Evolutionary conservation across 495 filamentous ascomycete species (phyloP).

Genomic region (Pyrenopolyporus hunteri): DNA sequence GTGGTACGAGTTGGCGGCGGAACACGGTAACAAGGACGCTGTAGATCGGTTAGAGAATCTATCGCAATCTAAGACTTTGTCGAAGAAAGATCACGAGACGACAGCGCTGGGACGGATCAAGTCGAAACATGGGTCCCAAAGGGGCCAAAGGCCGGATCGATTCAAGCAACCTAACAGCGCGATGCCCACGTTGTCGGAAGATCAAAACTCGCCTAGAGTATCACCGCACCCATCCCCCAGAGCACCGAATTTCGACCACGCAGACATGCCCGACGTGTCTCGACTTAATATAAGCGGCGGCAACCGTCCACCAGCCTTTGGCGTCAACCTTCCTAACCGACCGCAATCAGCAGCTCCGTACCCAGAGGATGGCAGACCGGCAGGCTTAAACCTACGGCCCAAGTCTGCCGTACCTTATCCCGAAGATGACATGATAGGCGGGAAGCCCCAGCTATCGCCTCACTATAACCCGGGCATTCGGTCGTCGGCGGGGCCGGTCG

Average conservation of each 20-base stretch:
- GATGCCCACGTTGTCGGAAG: constrained; percentile 61
- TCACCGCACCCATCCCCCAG: constrained; percentile 43
- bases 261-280: constrained; percentile 75
- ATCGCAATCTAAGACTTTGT: constrained; percentile 81
- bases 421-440: constrained; percentile 52
- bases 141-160: constrained; percentile 71
- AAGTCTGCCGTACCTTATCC: constrained; percentile 58
- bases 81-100: constrained; percentile 89
- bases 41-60: constrained; percentile 81
- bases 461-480: constrained; percentile 47
- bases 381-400: constrained; percentile 45
- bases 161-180: constrained; percentile 55
- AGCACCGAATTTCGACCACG: constrained; percentile 45
- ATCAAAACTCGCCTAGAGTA: constrained; percentile 30
- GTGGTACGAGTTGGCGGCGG: constrained; percentile 91
- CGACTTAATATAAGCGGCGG: constrained; percentile 51
- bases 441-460: constrained; percentile 40
- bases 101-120: constrained; percentile 89
- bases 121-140: constrained; percentile 87
- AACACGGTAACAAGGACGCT: constrained; percentile 92
- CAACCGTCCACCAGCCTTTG: constrained; percentile 53
- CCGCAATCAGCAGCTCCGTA: constrained; percentile 67
- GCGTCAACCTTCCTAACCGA: constrained; percentile 52
- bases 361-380: constrained; percentile 62
- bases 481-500: constrained; percentile 49